Evolutionary conservation across 176 grass and related monocot genomes (phyloP).

Genomic region (Stipa capillata): DNA sequence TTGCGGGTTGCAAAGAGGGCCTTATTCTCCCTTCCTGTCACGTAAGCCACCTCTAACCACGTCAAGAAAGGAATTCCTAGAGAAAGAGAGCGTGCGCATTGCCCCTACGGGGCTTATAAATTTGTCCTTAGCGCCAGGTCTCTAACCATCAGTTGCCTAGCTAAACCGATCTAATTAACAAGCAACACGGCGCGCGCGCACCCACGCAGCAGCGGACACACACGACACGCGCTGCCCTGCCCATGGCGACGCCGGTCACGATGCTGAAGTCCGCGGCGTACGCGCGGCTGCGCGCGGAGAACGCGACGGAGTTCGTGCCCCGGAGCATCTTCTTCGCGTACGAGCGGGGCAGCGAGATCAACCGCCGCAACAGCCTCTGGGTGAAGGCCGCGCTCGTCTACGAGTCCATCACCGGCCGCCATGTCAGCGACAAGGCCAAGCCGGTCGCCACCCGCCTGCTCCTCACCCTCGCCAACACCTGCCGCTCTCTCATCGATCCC

Average conservation of each 20-base stretch:
- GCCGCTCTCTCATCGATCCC: not conserved
- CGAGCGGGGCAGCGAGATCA: not conserved
- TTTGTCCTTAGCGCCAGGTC: not conserved
- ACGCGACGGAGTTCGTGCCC: slow-evolving; percentile 26
- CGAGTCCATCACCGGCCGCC: slow-evolving; percentile 13
- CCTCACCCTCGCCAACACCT: not conserved
- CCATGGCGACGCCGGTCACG: not conserved
- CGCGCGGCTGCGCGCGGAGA: not conserved
- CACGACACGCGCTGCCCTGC: not conserved
- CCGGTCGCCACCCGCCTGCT: not conserved
- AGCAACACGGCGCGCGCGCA: not conserved
- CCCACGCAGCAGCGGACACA: not conserved
- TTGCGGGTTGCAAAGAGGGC: no score
- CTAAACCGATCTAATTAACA: not conserved
- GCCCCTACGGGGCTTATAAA: slow-evolving; percentile 18
- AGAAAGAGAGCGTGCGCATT: not conserved
- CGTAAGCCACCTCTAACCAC: not conserved
- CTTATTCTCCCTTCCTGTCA: not conserved
- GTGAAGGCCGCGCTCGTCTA: slow-evolving; percentile 42
- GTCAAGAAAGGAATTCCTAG: slow-evolving; percentile 26
- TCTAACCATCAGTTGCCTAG: not conserved
- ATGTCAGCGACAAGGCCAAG: not conserved
- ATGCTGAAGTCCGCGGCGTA: slow-evolving; percentile 15
- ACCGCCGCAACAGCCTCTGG: slow-evolving; percentile 42
- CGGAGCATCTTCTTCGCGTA: slow-evolving; percentile 17